Evolutionary conservation across 331 rosid genomes (phyloP), one percentile per base, ranked within the genome.

Genomic region (Saraca asoca): DNA sequence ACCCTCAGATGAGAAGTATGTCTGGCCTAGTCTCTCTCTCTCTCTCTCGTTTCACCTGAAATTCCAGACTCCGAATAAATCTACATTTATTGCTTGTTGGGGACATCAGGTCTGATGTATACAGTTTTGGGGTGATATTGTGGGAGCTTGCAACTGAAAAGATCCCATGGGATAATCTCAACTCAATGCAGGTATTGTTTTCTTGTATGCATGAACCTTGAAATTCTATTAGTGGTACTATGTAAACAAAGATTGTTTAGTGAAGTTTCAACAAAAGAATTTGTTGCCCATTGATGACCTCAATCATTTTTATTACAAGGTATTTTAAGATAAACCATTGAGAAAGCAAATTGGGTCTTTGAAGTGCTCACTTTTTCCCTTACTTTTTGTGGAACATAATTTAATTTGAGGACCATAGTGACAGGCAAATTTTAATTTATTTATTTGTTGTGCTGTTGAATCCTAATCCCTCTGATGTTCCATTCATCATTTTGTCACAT

Each of bases 91-190:
- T 42, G 54, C 63, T 54, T 20, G 48, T 71, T 78, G 83, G 62
- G 69, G 54, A 77, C 51, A 64, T 80, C 61, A 94, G 99, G 95
- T 94, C 97, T 35, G 99, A 94, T 16, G 82, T 94, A 45, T 94
- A 94, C 85, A 86, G 99, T 85, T 94, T 83, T 49, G 99, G 99
- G 62, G 99, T 94, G 66, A 90, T 94, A 75, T 74, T 94, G 75
- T 94, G 99, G 99, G 99, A 94, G 80, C 90, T 94, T 77, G 95
- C 81, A 42, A 90, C 99, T 7, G 95, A 86, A 81, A 94, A 94
- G 86, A 90, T 90, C 78, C 99, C 99, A 54, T 94, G 99, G 99
- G 96, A 90, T 62, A 90, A 73, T 88, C 95, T 94, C 68, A 94
- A 94, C 85, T 70, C 97, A 55, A 86, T 94, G 95, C 99, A 94